Base-by-base conservation (phyloP, 2,329 filamentous ascomycete species). In the Huntiella moniliformis region DNA sequence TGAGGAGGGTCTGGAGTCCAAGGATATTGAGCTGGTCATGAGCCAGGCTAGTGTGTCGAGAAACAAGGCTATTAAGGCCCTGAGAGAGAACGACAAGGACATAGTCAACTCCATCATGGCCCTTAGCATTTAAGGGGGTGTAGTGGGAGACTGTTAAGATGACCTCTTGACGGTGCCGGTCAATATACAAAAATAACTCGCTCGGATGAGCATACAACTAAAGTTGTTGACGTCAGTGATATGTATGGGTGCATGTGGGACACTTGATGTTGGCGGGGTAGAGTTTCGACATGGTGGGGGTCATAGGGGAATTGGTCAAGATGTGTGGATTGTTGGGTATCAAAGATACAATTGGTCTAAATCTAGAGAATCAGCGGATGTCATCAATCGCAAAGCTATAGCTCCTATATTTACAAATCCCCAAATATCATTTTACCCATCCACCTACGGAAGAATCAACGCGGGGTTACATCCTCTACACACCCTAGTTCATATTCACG, bases 81-180 rank as follows among this genome's bases (percentile, higher is more conserved):
- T 98, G 61, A 87, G 86, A 73, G 91, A 96, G 73, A 98, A 98
- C 63, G 88, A 96, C 70, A 95, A 96, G 61, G 91, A 98, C 63
- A 98, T 98, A 70, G 91, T 98, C 73, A 98, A 98, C 75, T 95
- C 91, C 58, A 98, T 98, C 71, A 98, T 98, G 91, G 87, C 88
- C 56, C 70, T 98, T 64, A 86, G 82, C 71, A 79, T 85, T 73
- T 87, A 70, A 50, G 35, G 17, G 31, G 16, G n/a, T 37, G 36
- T 16, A 12, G 10, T 6, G 28, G 32, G 2, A 6, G 31, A 28
- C 11, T 40, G 17, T 16, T 16, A 22, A 4, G 5, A 15, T 34
- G 31, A 15, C 17, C 28, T 33, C 18, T n/a, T 41, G 38, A 41
- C 4, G 6, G n/a, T 35, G 11, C 15, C 4, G 31, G 13, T 42